Evolutionary conservation across 1,284 basidiomycete species (phyloP).

Genomic region (Puccinia horiana): DNA sequence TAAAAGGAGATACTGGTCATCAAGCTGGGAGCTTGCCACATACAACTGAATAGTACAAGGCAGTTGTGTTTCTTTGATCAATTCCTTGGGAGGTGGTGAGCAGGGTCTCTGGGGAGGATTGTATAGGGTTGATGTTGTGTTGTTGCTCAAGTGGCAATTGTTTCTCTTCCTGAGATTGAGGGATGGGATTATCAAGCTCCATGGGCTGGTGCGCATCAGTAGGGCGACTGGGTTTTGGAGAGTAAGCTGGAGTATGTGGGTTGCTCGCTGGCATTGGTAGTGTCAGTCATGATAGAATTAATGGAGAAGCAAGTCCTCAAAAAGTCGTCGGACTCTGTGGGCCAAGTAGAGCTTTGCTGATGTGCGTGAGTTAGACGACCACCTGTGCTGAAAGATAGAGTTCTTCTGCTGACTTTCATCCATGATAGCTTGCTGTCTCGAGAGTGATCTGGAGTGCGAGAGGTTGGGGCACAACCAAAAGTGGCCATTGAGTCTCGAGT

Average conservation of each 20-base stretch:
- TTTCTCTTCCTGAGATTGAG: background rate
- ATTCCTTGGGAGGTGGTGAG: conserved; percentile 43
- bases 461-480: conserved; percentile 22
- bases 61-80: conserved; percentile 28
- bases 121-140: conserved; percentile 2
- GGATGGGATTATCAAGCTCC: background rate
- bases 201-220: background rate
- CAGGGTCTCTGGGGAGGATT: conserved; percentile 33
- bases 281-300: conserved; percentile 23
- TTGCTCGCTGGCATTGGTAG: conserved; percentile 27
- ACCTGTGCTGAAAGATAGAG: conserved; percentile 55
- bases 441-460: background rate
- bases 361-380: conserved; percentile 54
- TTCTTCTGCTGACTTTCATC: conserved; percentile 59
- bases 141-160: background rate
- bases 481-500: conserved; percentile 41
- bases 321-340: conserved; percentile 30
- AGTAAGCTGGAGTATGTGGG: conserved; percentile 17
- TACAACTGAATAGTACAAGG: conserved; percentile 11
- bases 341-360: conserved; percentile 1
- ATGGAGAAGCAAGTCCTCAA: conserved; percentile 25
- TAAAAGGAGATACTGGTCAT: too few relatives aligned
- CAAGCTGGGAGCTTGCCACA: too few relatives aligned
- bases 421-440: background rate
- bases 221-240: background rate